Conservation (phyloP, 2,329 filamentous ascomycete genomes). For the Gnomoniopsis sp. region DNA sequence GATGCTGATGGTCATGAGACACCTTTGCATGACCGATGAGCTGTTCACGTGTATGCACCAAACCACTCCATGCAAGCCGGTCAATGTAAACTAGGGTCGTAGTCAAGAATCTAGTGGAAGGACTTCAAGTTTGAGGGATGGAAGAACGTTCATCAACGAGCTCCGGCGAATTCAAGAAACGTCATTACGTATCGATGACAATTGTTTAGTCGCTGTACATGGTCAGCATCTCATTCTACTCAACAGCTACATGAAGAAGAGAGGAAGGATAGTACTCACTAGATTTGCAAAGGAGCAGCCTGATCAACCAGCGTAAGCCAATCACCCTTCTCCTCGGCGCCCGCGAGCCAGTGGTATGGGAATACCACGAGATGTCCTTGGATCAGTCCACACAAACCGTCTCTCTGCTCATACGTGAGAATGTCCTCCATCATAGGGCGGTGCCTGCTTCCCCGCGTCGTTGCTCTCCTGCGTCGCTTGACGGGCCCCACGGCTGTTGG, state of each 20-base stretch:
- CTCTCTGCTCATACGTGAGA: conserved; percentile 70
- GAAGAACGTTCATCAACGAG: not conserved
- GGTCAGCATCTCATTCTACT: not conserved
- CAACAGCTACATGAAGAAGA: not conserved
- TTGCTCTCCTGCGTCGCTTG: conserved; percentile 63
- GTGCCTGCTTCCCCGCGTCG: conserved; percentile 62
- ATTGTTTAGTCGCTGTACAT: not conserved
- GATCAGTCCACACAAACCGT: conserved; percentile 74
- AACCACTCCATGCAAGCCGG: not conserved
- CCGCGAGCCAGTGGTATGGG: conserved; percentile 92
- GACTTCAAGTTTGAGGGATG: not conserved
- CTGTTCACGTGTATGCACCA: not conserved
- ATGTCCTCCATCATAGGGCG: conserved; percentile 72
- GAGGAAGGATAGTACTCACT: conserved; percentile 56
- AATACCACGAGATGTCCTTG: conserved; percentile 89
- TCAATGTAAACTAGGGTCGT: not conserved
- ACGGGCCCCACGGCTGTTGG: conserved; percentile 39
- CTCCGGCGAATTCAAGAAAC: not conserved
- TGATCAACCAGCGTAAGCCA: conserved; percentile 97
- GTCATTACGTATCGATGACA: not conserved
- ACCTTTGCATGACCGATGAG: not conserved
- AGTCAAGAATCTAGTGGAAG: not conserved
- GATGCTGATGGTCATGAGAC: no score
- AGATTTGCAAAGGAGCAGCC: conserved; percentile 94
- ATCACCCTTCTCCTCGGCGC: conserved; percentile 88